A percentile compares a stretch with the other conserved stretches of the same genome.
Conservation (phyloP, 1,284 basidiomycete species). For the Peniophora sp. region DNA sequence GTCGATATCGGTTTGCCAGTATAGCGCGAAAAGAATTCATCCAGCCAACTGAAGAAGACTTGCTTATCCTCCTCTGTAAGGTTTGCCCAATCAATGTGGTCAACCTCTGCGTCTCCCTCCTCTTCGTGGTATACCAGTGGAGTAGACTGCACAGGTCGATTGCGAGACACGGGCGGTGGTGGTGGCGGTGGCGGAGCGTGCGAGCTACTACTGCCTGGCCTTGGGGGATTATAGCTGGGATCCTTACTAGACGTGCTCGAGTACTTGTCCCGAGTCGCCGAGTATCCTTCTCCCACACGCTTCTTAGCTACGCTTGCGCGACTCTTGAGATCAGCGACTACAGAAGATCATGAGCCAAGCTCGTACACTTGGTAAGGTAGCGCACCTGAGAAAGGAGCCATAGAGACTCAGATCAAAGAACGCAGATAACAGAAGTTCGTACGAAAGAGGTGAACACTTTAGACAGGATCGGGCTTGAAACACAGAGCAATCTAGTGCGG, state of each 20-base stretch:
- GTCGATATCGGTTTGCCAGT: conserved; percentile 15
- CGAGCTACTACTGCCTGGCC: neutral
- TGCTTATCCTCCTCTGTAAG: conserved; percentile 59
- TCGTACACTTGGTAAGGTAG: neutral
- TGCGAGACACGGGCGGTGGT: neutral
- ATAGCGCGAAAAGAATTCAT: conserved; percentile 63
- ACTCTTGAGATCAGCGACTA: neutral
- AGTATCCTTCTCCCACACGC: neutral
- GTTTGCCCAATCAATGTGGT: conserved; percentile 67
- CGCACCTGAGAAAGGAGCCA: neutral
- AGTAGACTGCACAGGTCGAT: neutral
- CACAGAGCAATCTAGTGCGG: too few species aligned
- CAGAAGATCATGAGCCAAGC: neutral
- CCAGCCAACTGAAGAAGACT: conserved; percentile 67
- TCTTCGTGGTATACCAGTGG: neutral
- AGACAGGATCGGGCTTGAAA: too few species aligned
- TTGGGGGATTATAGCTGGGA: neutral
- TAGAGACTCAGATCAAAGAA: too few species aligned
- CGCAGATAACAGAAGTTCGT: too few species aligned
- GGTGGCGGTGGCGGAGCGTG: neutral
- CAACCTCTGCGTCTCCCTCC: conserved; percentile 7
- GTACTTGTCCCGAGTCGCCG: neutral
- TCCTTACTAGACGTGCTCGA: neutral
- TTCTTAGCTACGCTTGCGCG: neutral
- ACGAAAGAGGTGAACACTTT: too few species aligned